Evolutionary conservation across 768 basidiomycete species (phyloP), one percentile per base, ranked within the genome.

Genomic region (Boletus tomentosulus): DNA sequence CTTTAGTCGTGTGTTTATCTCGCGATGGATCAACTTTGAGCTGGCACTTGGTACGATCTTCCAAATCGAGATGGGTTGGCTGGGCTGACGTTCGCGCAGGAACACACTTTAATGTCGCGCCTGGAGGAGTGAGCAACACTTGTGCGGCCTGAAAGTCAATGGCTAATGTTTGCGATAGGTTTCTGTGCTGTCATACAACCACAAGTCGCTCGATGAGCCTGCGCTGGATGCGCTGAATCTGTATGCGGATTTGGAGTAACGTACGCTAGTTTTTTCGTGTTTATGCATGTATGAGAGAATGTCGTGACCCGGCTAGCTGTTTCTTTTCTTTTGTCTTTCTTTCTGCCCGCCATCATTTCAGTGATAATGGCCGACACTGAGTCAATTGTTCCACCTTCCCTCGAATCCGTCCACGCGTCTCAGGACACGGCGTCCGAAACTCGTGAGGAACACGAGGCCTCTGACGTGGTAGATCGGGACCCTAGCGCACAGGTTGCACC

Each of bases 161-260:
- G 38, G 43, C 56, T 63, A 9, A 61, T 58, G 46, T 44, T 41
- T 22, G 42, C 42, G 13, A 37, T 56, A 92, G 90, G 78, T 93
- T 51, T 81, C 87, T 13, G 78, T 93, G 22, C 74, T 95, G 25
- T 80, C 87, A 27, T 96, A 97, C 69, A 92, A 92, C 61, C 93
- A 95, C 72, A 76, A 77, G 57, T 83, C 81, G 27, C 75, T 94
- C 22, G 78, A 78, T 22, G 92, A 95, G 70, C 91, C 92, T 7
- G 81, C 82, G 13, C 70, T 92, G 61, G 82, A 87, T 57, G 88
- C 81, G 5, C 71, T 92, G 60, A 92, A 92, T 64, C 59, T 91
- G 66, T 79, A 81, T 59, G 81, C 82, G 15, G 69, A 70, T 51
- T 55, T 78, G 35, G 64, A 60, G 50, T 76, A 60, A 54, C 33